Conservation (phyloP, 257 asterid species). For the Paulownia fortunei region DNA sequence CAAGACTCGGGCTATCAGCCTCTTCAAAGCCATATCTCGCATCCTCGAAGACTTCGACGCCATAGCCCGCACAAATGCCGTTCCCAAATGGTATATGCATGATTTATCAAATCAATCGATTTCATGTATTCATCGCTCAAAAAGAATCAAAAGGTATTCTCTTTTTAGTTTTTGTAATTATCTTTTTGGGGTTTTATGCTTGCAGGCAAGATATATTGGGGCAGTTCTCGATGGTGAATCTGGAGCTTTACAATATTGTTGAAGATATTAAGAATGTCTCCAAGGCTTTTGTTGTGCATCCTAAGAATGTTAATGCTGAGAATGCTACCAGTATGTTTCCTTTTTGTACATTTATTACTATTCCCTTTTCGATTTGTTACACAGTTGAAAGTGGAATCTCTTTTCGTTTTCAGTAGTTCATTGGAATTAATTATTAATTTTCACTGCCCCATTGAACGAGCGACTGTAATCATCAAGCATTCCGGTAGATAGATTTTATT, state of each 20-base stretch:
- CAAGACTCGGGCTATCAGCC: slow-evolving; percentile 93
- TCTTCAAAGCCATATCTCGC: slow-evolving; percentile 91
- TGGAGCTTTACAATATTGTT: slow-evolving; percentile 91
- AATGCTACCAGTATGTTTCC: slow-evolving; percentile 74
- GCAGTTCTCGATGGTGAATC: slow-evolving; percentile 96
- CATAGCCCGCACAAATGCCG: slow-evolving; percentile 70
- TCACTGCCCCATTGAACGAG: not conserved
- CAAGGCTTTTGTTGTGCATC: slow-evolving; percentile 95
- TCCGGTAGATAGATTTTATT: slow-evolving; percentile 1
- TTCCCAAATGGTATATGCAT: slow-evolving; percentile 72
- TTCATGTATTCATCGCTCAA: slow-evolving; percentile 1
- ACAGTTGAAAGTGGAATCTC: not conserved
- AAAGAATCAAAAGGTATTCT: not conserved
- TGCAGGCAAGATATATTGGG: slow-evolving; percentile 88
- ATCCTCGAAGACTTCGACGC: slow-evolving; percentile 86
- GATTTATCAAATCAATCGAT: slow-evolving; percentile 4
- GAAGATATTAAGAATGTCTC: slow-evolving; percentile 94
- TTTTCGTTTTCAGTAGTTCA: not conserved
- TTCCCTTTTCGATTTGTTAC: not conserved
- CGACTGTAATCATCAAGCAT: not conserved
- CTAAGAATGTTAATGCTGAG: slow-evolving; percentile 94
- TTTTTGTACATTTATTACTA: not conserved
- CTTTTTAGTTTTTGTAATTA: not conserved
- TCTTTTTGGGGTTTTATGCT: slow-evolving; percentile 16
- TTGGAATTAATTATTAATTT: not conserved